These are phyloP conservation scores for Xylaria multiplex DNA, from an alignment of 2,329 filamentous ascomycete genomes.

Conservation along the genomic window DNA sequence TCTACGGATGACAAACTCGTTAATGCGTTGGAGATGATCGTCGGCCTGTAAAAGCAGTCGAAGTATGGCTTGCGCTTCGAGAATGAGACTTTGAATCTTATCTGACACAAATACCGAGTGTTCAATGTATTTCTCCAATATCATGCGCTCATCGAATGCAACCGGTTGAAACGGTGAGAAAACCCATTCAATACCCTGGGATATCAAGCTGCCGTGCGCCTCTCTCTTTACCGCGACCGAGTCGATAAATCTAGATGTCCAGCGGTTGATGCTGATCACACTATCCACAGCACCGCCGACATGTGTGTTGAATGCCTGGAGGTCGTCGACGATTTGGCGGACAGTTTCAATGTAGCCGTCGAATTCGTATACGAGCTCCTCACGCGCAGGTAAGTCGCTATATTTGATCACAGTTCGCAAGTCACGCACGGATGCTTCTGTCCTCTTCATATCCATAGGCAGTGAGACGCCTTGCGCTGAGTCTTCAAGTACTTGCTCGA, in stretches of 20 bases:
- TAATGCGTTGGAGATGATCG: constrained; percentile 74
- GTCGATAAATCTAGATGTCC: constrained; percentile 76
- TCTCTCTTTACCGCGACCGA: constrained; percentile 60
- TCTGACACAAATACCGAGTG: constrained; percentile 77
- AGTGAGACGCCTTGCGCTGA: constrained; percentile 72
- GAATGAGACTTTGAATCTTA: constrained; percentile 73
- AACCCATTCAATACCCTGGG: constrained; percentile 55
- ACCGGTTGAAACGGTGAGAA: constrained; percentile 72
- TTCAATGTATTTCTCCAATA: constrained; percentile 79
- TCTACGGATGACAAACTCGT: constrained; percentile 73
- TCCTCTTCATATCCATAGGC: constrained; percentile 81
- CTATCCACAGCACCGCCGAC: constrained; percentile 79
- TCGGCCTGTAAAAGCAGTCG: constrained; percentile 74
- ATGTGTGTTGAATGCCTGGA: constrained; percentile 80
- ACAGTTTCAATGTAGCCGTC: constrained; percentile 78
- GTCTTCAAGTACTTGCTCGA: constrained; percentile 78
- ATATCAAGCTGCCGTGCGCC: constrained; percentile 49
- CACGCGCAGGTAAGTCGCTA: constrained; percentile 72
- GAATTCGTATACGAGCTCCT: constrained; percentile 80
- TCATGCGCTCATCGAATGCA: constrained; percentile 67
- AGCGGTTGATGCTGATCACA: constrained; percentile 78
- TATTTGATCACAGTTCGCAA: constrained; percentile 76
- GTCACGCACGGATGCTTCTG: constrained; percentile 78
- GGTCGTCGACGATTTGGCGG: constrained; percentile 69
- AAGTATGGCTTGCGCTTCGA: constrained; percentile 75